These are phyloP conservation scores for Nicotiana knightiana DNA, from an alignment of 257 asterid species.

Conservation along the genomic window DNA sequence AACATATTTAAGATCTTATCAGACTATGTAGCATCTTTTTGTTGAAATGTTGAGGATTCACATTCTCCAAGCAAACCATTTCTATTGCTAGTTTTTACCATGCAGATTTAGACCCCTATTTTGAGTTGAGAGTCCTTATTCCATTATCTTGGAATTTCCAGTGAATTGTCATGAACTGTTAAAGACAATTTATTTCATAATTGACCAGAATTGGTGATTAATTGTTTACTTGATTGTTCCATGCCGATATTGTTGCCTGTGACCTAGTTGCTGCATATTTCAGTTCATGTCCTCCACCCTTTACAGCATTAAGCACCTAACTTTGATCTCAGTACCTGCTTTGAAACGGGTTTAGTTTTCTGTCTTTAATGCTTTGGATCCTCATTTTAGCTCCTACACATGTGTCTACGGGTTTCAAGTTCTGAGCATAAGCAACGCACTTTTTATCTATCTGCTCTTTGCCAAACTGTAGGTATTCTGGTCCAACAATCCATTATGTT, in stretches of 20 bases:
- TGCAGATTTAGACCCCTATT: background rate
- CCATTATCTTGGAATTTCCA: background rate
- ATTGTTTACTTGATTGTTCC: background rate
- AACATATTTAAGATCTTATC: background rate
- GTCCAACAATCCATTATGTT: constrained; percentile 74
- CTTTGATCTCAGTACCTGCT: background rate
- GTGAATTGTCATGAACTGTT: background rate
- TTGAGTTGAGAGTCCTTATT: background rate
- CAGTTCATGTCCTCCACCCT: background rate
- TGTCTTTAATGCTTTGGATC: background rate
- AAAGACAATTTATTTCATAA: background rate
- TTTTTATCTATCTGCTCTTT: background rate
- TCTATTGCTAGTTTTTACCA: background rate
- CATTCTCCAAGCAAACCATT: background rate
- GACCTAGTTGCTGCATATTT: background rate
- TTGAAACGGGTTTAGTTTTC: background rate
- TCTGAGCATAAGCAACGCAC: background rate
- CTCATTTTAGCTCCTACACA: background rate
- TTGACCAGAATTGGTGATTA: background rate
- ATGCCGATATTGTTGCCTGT: background rate
- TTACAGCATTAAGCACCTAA: background rate
- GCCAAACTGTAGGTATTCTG: constrained; percentile 48
- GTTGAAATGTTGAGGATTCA: background rate
- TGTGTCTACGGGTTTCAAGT: background rate
- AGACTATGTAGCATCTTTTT: background rate